Conservation (phyloP, 345 rosid species). For the Cardiospermum halicacabum region DNA sequence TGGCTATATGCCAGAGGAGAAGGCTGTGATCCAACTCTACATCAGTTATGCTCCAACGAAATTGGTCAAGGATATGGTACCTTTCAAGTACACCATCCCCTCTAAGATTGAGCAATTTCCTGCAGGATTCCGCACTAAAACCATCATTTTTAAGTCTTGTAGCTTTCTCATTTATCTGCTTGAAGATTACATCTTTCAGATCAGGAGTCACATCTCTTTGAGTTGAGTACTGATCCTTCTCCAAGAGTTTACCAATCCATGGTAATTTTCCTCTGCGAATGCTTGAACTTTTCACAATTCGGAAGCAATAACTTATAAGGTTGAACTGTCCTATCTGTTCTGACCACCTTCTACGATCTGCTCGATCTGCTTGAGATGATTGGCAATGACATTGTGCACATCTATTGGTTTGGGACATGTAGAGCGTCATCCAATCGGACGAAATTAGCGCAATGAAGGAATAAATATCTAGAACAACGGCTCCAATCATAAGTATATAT, state of each 20-base stretch:
- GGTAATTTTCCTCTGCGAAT: not conserved
- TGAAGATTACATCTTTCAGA: too few species aligned
- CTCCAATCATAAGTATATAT: slow-evolving; percentile 7
- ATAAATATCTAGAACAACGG: not conserved
- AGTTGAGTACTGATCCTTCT: not conserved
- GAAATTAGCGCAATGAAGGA: not conserved
- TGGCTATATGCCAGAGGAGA: slow-evolving; percentile 26
- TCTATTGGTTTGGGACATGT: too few species aligned
- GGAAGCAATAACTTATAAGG: not conserved
- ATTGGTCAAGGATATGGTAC: too few species aligned
- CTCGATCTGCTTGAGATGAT: too few species aligned
- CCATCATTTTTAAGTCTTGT: too few species aligned
- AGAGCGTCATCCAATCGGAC: not conserved
- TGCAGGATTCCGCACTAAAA: too few species aligned
- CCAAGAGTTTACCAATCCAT: not conserved
- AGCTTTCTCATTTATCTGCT: too few species aligned
- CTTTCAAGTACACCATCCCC: too few species aligned
- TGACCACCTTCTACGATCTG: not conserved
- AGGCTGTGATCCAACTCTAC: slow-evolving; percentile 17
- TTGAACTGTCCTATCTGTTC: not conserved
- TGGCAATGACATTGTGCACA: too few species aligned
- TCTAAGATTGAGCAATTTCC: too few species aligned
- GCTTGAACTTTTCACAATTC: not conserved
- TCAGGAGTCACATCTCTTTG: too few species aligned
- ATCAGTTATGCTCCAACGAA: too few species aligned